These are phyloP conservation scores for Globomyces pollinis-pini DNA, from an alignment of 192 early-diverging fungal species.

Conservation along the genomic window DNA sequence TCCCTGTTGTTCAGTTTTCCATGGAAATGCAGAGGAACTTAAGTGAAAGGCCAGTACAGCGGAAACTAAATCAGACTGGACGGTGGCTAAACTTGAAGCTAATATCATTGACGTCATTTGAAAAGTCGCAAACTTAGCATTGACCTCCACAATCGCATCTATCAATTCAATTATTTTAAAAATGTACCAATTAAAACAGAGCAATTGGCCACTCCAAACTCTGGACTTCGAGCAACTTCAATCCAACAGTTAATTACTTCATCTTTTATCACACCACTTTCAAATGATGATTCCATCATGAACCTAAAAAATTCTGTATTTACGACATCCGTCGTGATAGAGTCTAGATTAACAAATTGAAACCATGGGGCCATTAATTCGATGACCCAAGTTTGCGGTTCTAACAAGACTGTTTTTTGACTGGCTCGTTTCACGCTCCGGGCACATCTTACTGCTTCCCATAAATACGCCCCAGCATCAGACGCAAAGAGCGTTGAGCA, in stretches of 20 bases:
- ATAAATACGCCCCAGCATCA: conserved; percentile 36
- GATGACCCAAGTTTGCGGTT: conserved; percentile 30
- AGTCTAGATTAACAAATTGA: conserved; percentile 24
- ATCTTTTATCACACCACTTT: conserved; percentile 24
- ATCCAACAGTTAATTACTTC: conserved; percentile 27
- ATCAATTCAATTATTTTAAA: no score
- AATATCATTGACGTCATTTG: conserved; percentile 17
- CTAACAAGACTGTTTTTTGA: conserved; percentile 17
- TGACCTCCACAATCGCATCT: conserved; percentile 30
- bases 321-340: conserved; percentile 26
- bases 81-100: conserved; percentile 9
- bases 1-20: conserved; percentile 5
- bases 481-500: conserved; percentile 28
- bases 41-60: conserved; percentile 17
- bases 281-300: conserved; percentile 40
- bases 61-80: conserved; percentile 24
- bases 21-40: conserved; percentile 28
- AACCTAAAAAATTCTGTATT: conserved; percentile 39
- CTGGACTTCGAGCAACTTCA: conserved; percentile 14
- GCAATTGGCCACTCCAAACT: conserved; percentile 30
- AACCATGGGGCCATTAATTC: conserved; percentile 40
- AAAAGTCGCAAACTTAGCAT: conserved; percentile 20
- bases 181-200: conserved; percentile 26
- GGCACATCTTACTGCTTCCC: conserved; percentile 43
- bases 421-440: conserved; percentile 15